Percentiles rank a stretch among this genome's conserved stretches.
These are phyloP conservation scores for Hanseniaspora mollemarum DNA, from an alignment of 805 yeast genomes.

Conservation along the genomic window DNA sequence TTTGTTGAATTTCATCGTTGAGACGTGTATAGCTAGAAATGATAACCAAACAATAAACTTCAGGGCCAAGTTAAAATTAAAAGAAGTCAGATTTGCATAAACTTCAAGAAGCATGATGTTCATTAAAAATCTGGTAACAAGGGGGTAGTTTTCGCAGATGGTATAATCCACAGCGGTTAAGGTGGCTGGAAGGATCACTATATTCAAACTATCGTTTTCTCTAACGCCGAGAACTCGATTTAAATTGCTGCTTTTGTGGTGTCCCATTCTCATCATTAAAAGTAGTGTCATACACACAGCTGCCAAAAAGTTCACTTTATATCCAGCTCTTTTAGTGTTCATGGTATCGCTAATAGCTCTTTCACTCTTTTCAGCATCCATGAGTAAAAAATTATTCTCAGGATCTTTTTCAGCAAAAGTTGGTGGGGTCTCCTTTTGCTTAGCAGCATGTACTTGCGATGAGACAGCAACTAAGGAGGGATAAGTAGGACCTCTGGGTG, in stretches of 20 bases:
- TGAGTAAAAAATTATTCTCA: no score
- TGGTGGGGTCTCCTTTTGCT: neutral
- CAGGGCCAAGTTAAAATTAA: conserved; percentile 1
- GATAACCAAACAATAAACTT: conserved; percentile 6
- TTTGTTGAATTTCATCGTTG: conserved; percentile 5
- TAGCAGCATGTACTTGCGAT: neutral
- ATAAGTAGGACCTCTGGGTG: conserved; percentile 2
- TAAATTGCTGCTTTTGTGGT: neutral
- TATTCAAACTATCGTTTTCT: conserved; percentile 2
- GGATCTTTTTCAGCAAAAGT: no score
- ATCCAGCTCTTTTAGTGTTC: neutral
- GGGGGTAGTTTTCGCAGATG: neutral
- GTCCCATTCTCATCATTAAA: neutral
- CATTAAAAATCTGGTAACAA: conserved; percentile 5
- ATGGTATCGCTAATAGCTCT: no score
- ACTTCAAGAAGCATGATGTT: conserved; percentile 7
- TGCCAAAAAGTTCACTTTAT: neutral
- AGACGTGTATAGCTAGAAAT: neutral
- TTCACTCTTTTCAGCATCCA: no score
- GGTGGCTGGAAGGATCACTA: conserved; percentile 11
- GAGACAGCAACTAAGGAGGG: neutral
- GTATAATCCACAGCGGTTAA: conserved; percentile 10
- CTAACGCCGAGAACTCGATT: neutral
- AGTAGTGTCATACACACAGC: neutral
- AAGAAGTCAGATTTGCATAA: neutral